Percentiles rank a stretch among this genome's conserved stretches.
Evolutionary conservation across 2,329 filamentous ascomycete genomes (phyloP).

Genomic region (Emericellopsis atlantica): DNA sequence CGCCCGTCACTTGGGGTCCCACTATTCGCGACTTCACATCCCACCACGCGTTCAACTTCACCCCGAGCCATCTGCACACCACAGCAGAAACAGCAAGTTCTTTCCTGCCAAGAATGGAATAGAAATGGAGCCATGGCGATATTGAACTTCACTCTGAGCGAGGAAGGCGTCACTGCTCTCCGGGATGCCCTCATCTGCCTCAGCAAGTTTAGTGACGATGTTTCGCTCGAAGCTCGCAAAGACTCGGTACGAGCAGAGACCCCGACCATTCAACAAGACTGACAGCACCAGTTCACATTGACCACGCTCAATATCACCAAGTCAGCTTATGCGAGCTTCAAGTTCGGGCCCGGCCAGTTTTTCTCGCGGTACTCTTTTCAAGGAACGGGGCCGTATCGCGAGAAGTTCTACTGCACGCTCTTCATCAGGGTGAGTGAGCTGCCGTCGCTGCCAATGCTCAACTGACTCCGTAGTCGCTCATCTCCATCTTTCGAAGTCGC

Average conservation of each 20-base stretch:
- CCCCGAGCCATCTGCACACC: too few relatives aligned
- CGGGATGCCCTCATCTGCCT: slow-evolving; percentile 65
- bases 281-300: slow-evolving; percentile 45
- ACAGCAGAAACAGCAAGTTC: too few relatives aligned
- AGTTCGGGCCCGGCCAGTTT: slow-evolving; percentile 54
- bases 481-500: slow-evolving; percentile 63
- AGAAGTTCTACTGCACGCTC: slow-evolving; percentile 62
- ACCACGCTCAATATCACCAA: slow-evolving; percentile 71
- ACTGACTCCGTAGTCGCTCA: slow-evolving; percentile 37
- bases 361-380: slow-evolving; percentile 62
- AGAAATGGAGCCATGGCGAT: slow-evolving; percentile 33
- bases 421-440: slow-evolving; percentile 47
- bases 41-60: too few relatives aligned
- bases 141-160: slow-evolving; percentile 61
- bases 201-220: slow-evolving; percentile 68
- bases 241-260: slow-evolving; percentile 39
- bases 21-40: too few relatives aligned
- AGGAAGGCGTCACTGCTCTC: slow-evolving; percentile 57
- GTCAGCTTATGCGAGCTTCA: slow-evolving; percentile 65
- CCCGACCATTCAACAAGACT: too few relatives aligned
- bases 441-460: background rate
- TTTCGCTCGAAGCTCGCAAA: slow-evolving; percentile 59
- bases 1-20: too few relatives aligned
- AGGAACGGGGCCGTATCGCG: slow-evolving; percentile 33
- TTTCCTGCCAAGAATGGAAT: background rate